A percentile compares a stretch with the other conserved stretches of the same genome.
Conservation (phyloP, 768 basidiomycete genomes). For the Dioszegia crocea region DNA sequence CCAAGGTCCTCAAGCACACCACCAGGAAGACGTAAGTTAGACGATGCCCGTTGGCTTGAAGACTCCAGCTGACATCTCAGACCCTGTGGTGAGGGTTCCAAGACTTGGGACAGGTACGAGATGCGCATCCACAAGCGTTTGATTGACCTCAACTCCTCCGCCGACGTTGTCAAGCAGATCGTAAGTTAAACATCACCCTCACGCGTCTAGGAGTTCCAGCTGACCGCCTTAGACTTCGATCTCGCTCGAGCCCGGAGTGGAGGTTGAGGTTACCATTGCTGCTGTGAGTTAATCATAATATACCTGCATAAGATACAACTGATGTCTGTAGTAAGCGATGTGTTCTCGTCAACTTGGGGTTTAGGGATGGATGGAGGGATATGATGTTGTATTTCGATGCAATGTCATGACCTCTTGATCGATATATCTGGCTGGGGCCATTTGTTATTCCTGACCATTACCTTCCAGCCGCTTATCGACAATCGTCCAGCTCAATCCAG, state of each 20-base stretch:
- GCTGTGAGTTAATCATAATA: constrained; percentile 26
- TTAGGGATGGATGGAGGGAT: background rate
- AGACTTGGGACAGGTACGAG: constrained; percentile 99
- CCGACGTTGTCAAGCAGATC: constrained; percentile 99
- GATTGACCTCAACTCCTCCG: constrained; percentile 97
- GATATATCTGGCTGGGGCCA: no score
- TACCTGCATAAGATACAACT: background rate
- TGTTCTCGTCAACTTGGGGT: no score
- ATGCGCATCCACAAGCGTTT: constrained; percentile 99
- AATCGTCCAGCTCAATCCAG: no score
- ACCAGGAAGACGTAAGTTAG: constrained; percentile 90
- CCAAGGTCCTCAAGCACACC: constrained; percentile 97
- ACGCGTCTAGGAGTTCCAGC: background rate
- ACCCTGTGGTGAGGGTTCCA: constrained; percentile 99
- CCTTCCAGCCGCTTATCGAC: no score
- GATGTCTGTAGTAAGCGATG: constrained; percentile 6
- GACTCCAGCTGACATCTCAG: constrained; percentile 51
- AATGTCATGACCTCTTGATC: no score
- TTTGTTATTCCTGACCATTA: no score
- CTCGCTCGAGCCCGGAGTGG: constrained; percentile 97
- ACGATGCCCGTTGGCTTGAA: no score
- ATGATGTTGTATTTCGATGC: background rate
- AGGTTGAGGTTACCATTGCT: constrained; percentile 95
- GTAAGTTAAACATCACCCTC: constrained; percentile 59
- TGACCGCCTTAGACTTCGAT: constrained; percentile 72